These are phyloP conservation scores for Talaromyces sp. DNA, from an alignment of 2,329 filamentous ascomycete species.

Conservation along the genomic window DNA sequence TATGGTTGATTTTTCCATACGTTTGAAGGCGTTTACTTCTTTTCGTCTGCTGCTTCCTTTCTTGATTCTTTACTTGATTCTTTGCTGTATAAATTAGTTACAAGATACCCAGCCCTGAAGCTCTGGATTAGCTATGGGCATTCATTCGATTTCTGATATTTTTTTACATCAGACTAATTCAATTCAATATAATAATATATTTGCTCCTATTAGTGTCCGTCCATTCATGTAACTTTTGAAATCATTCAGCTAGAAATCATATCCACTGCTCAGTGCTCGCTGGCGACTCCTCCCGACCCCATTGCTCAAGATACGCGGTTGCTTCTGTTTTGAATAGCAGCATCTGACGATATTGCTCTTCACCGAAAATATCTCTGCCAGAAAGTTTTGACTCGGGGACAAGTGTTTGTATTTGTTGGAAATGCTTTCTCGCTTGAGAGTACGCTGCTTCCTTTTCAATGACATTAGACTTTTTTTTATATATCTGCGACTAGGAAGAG, in stretches of 20 bases:
- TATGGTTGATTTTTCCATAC: not conserved
- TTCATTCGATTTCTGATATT: not conserved
- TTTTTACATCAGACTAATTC: not conserved
- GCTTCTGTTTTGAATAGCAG: slow-evolving; percentile 7
- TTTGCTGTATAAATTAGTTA: not conserved
- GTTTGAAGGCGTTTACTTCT: not conserved
- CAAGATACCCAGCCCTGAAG: not conserved
- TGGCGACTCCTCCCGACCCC: no score
- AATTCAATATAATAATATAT: not conserved
- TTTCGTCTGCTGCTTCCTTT: not conserved
- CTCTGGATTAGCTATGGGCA: not conserved
- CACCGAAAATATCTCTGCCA: not conserved
- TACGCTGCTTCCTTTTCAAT: slow-evolving; percentile 2
- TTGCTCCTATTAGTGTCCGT: not conserved
- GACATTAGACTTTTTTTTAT: not conserved
- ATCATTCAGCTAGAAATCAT: not conserved
- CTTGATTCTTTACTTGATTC: not conserved
- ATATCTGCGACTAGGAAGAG: not conserved
- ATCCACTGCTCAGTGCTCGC: not conserved
- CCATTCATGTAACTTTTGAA: no score
- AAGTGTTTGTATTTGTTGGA: not conserved
- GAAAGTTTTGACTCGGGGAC: not conserved
- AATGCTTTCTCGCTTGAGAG: not conserved
- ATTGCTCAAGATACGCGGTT: not conserved
- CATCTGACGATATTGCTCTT: not conserved